Percentiles rank a stretch among this genome's conserved stretches.
These are phyloP conservation scores for Cryptococcus maquisensis DNA, from an alignment of 1,284 basidiomycete species.

Conservation along the genomic window DNA sequence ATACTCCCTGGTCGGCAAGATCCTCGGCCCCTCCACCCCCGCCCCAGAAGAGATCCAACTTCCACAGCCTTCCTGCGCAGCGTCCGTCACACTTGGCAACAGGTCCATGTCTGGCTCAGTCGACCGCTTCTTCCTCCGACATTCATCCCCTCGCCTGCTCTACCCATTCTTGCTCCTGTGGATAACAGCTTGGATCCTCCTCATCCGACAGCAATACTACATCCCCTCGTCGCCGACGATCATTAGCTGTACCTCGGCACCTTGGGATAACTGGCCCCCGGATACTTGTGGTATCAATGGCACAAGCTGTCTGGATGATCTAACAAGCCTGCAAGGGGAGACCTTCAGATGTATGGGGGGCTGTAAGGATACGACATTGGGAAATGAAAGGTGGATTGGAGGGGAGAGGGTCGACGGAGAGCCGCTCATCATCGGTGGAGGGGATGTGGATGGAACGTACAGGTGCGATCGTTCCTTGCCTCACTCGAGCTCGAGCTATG, in stretches of 20 bases:
- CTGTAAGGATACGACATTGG: slow-evolving; percentile 30
- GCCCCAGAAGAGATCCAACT: not conserved
- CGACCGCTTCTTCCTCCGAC: slow-evolving; percentile 1
- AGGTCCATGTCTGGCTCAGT: not conserved
- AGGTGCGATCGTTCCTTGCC: slow-evolving; percentile 21
- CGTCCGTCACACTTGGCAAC: slow-evolving; percentile 1
- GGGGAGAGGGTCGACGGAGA: slow-evolving; percentile 23
- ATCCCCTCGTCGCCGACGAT: slow-evolving; percentile 17
- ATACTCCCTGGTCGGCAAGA: too few relatives aligned
- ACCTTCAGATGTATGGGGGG: slow-evolving; percentile 40
- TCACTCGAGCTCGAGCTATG: not conserved
- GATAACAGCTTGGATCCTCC: slow-evolving; percentile 29
- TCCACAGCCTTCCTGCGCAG: slow-evolving; percentile 2
- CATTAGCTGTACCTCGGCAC: slow-evolving; percentile 29
- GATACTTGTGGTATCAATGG: slow-evolving; percentile 39
- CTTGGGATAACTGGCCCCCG: slow-evolving; percentile 40
- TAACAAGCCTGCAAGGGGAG: slow-evolving; percentile 11
- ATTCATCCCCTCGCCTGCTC: slow-evolving; percentile 3
- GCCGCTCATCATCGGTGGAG: slow-evolving; percentile 40
- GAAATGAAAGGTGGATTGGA: slow-evolving; percentile 42
- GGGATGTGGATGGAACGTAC: slow-evolving; percentile 25
- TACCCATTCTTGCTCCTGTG: slow-evolving; percentile 30
- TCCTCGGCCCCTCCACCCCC: slow-evolving; percentile 6
- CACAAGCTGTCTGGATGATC: slow-evolving; percentile 19
- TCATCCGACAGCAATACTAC: slow-evolving; percentile 41